Percentiles rank a stretch among this genome's conserved stretches.
Conservation (phyloP, 495 filamentous ascomycete species). For the Penicillium paradoxum region DNA sequence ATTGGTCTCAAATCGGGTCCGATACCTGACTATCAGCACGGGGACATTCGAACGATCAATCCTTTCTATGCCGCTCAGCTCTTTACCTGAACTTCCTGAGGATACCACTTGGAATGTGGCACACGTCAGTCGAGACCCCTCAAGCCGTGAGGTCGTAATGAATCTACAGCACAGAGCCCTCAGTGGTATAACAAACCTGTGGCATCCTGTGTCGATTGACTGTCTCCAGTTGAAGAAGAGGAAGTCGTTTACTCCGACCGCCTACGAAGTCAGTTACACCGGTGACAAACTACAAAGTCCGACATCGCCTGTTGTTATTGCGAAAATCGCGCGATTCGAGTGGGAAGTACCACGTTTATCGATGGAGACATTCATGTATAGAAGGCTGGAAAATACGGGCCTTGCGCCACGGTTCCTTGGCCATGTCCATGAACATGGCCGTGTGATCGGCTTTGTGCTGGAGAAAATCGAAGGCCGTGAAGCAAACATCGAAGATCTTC, state of each 20-base stretch:
- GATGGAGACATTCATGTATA: constrained; percentile 16
- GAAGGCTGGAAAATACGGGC: constrained; percentile 16
- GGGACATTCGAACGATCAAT: constrained; percentile 11
- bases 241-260: constrained; percentile 2
- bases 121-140: constrained; percentile 8
- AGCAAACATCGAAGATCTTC: constrained; percentile 24
- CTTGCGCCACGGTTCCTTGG: constrained; percentile 28
- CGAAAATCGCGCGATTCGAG: background rate
- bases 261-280: constrained; percentile 8
- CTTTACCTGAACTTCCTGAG: constrained; percentile 8
- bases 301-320: background rate
- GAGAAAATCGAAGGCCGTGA: constrained; percentile 17
- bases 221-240: constrained; percentile 2
- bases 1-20: constrained; percentile 8
- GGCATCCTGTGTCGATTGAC: constrained; percentile 8
- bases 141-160: constrained; percentile 1
- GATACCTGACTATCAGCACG: constrained; percentile 8
- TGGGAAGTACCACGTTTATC: constrained; percentile 2
- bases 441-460: constrained; percentile 30
- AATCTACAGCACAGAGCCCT: background rate
- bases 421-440: constrained; percentile 30
- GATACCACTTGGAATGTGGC: constrained; percentile 4
- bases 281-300: background rate
- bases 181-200: background rate
- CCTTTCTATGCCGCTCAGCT: constrained; percentile 13